Evolutionary conservation across 208 protist species (phyloP).

Genomic region (Leishmania lainsoni): DNA sequence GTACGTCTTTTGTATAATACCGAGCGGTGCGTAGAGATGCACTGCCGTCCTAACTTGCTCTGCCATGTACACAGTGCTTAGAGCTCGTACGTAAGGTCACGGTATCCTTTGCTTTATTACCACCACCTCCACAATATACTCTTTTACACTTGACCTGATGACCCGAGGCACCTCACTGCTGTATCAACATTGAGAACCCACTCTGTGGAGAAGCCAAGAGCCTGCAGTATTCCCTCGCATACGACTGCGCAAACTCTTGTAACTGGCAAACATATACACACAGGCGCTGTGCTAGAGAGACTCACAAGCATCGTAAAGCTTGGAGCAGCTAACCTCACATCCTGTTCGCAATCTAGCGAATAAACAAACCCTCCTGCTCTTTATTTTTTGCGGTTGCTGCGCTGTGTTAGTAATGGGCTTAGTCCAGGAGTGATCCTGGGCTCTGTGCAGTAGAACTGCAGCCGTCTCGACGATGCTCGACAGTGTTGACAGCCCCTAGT

Average conservation of each 20-base stretch:
- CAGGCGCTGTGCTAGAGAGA: background rate
- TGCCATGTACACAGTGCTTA: background rate
- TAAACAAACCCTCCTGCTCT: background rate
- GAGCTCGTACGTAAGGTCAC: background rate
- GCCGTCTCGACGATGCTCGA: background rate
- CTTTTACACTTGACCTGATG: background rate
- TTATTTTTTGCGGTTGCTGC: background rate
- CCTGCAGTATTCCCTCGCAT: background rate
- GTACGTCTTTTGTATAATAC: conserved; percentile 47
- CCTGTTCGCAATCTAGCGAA: background rate
- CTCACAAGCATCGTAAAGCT: background rate
- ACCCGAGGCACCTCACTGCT: background rate
- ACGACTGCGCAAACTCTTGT: background rate
- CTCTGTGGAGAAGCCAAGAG: background rate
- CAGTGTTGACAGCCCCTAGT: too few relatives aligned
- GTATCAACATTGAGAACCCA: background rate
- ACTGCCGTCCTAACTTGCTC: background rate
- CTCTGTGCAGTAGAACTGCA: background rate
- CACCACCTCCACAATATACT: background rate
- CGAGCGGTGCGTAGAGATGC: background rate
- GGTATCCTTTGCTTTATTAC: background rate
- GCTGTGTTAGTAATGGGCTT: background rate
- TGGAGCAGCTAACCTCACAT: background rate
- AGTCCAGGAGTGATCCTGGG: background rate
- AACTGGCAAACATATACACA: too few relatives aligned